Evolutionary conservation across 1,284 basidiomycete genomes (phyloP).

Genomic region (Malassezia nana): DNA sequence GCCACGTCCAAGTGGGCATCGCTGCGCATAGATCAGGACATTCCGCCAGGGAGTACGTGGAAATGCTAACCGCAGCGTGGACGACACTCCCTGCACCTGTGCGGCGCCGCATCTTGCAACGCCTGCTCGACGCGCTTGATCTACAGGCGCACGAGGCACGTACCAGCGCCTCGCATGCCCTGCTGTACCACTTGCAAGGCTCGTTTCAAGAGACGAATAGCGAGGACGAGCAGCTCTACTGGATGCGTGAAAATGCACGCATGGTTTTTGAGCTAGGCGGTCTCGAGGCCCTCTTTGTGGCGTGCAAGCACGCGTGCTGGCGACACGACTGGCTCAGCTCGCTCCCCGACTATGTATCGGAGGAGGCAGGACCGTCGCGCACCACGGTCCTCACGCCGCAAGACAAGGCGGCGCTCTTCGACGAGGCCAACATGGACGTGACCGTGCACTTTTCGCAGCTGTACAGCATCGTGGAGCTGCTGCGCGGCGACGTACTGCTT

Average conservation of each 20-base stretch:
- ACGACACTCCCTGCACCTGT: slow-evolving; percentile 27
- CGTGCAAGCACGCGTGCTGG: slow-evolving; percentile 76
- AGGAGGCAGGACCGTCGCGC: slow-evolving; percentile 12
- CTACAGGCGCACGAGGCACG: slow-evolving; percentile 35
- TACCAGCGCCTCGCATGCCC: slow-evolving; percentile 31
- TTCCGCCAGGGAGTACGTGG: neutral
- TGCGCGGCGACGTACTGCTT: slow-evolving; percentile 35
- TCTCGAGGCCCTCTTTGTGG: slow-evolving; percentile 69
- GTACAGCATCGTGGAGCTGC: slow-evolving; percentile 43
- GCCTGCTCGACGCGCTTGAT: slow-evolving; percentile 35
- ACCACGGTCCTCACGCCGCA: slow-evolving; percentile 37
- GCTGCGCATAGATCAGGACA: neutral
- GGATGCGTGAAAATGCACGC: slow-evolving; percentile 89
- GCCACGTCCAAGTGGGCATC: slow-evolving; percentile 16
- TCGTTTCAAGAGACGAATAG: slow-evolving; percentile 81
- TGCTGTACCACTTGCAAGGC: slow-evolving; percentile 54
- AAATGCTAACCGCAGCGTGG: slow-evolving; percentile 26
- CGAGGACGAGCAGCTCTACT: slow-evolving; percentile 85
- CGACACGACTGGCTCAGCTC: slow-evolving; percentile 61
- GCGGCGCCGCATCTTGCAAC: slow-evolving; percentile 31
- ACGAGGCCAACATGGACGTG: slow-evolving; percentile 46
- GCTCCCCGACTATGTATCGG: slow-evolving; percentile 38
- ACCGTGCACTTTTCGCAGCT: slow-evolving; percentile 45
- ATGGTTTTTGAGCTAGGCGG: slow-evolving; percentile 75
- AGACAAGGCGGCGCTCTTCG: slow-evolving; percentile 41